Percentiles rank a stretch among this genome's conserved stretches.
Conservation (phyloP, 1,284 basidiomycete genomes). For the Ganoderma meredithae region DNA sequence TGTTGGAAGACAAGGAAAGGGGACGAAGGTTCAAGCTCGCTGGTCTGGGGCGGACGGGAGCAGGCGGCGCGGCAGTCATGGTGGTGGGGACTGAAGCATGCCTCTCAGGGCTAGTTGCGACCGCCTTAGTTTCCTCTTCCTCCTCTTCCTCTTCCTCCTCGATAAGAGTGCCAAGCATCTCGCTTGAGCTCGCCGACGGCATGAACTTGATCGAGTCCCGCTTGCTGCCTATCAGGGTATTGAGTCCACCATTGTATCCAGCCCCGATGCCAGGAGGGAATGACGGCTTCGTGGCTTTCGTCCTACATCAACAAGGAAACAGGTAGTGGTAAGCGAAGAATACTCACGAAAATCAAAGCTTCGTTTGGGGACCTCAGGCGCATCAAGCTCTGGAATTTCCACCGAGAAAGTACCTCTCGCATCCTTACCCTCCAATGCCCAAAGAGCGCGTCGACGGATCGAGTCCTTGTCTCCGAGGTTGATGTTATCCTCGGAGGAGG, state of each 20-base stretch:
- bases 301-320: neutral
- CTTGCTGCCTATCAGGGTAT: constrained; percentile 59
- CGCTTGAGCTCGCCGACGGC: constrained; percentile 67
- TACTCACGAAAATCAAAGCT: constrained; percentile 71
- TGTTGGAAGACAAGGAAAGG: constrained; percentile 69
- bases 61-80: constrained; percentile 44
- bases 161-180: constrained; percentile 76
- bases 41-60: constrained; percentile 61
- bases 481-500: constrained; percentile 67
- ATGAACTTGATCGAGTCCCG: constrained; percentile 82
- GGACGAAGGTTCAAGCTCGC: constrained; percentile 71
- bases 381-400: constrained; percentile 79
- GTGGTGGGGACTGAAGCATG: constrained; percentile 33
- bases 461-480: constrained; percentile 79
- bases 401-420: constrained; percentile 68
- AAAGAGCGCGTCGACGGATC: constrained; percentile 77
- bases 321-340: constrained; percentile 12
- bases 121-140: constrained; percentile 44
- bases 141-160: constrained; percentile 87
- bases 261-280: constrained; percentile 55
- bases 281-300: constrained; percentile 58
- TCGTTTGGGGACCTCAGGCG: constrained; percentile 59
- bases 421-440: constrained; percentile 80
- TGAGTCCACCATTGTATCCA: constrained; percentile 50
- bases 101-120: constrained; percentile 30